These are phyloP conservation scores for Monocercomonoides exilis DNA, from an alignment of 78 protist species.

Conservation along the genomic window DNA sequence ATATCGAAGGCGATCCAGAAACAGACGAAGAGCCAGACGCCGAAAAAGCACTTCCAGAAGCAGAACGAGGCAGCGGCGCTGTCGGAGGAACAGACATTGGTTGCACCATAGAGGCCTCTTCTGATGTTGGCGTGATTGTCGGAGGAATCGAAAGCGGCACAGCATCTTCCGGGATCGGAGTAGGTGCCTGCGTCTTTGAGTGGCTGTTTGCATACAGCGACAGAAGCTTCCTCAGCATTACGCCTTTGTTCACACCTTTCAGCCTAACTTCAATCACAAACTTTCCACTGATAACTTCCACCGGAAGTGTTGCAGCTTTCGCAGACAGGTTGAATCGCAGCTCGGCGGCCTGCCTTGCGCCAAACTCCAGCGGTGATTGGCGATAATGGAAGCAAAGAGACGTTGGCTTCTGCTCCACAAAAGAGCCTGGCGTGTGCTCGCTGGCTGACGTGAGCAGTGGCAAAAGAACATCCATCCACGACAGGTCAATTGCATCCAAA, in stretches of 20 bases:
- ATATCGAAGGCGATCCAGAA: background rate
- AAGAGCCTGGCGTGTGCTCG: constrained; percentile 8
- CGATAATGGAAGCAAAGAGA: constrained; percentile 37
- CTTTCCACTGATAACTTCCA: constrained; percentile 16
- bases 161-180: background rate
- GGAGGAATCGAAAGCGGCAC: background rate
- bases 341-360: constrained; percentile 16
- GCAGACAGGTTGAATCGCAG: background rate
- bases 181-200: background rate
- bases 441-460: background rate
- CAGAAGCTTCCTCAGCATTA: background rate
- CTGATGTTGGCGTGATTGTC: background rate
- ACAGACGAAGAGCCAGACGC: background rate
- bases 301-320: background rate
- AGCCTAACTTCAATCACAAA: constrained; percentile 10
- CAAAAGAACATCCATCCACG: constrained; percentile 7
- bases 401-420: constrained; percentile 13
- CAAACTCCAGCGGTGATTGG: constrained; percentile 17
- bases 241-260: constrained; percentile 22
- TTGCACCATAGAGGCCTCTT: background rate
- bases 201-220: background rate
- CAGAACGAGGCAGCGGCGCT: background rate
- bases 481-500: background rate
- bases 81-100: background rate
- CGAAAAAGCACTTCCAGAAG: background rate